Percentiles rank a stretch among this genome's conserved stretches.
These are phyloP conservation scores for Apodospora peruviana DNA, from an alignment of 495 filamentous ascomycete species.

Conservation along the genomic window DNA sequence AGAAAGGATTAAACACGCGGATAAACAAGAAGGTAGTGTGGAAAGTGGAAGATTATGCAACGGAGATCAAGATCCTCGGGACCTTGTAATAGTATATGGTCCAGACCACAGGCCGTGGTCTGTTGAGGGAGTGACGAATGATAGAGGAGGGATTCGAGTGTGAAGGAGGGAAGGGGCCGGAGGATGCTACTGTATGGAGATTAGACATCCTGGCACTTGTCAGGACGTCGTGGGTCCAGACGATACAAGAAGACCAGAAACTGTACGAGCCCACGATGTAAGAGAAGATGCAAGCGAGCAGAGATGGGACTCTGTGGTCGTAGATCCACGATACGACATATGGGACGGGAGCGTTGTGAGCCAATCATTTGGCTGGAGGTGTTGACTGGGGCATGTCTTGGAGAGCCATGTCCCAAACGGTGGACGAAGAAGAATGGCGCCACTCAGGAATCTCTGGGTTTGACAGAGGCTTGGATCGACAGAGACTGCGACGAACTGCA, in stretches of 20 bases:
- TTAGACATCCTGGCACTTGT: neutral
- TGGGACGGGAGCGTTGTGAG: no score
- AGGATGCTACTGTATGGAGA: neutral
- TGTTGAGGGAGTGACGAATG: neutral
- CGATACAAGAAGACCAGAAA: no score
- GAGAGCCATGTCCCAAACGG: neutral
- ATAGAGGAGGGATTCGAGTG: neutral
- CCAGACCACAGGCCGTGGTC: conserved; percentile 1
- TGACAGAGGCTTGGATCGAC: neutral
- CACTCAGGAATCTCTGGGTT: neutral
- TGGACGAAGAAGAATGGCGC: neutral
- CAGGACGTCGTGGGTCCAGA: no score
- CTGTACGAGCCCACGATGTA: no score
- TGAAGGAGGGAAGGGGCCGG: neutral
- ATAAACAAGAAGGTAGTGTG: conserved; percentile 9
- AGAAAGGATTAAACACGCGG: conserved; percentile 15
- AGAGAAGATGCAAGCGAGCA: no score
- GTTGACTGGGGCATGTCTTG: neutral
- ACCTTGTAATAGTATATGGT: conserved; percentile 14
- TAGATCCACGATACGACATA: neutral
- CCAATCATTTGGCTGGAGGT: neutral
- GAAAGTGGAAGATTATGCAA: conserved; percentile 17
- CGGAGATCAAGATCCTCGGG: conserved; percentile 22
- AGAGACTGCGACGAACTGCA: neutral
- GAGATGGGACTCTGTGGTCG: neutral